These are phyloP conservation scores for Colletotrichum neosansevieriae DNA, from an alignment of 2,329 filamentous ascomycete genomes.

Conservation along the genomic window DNA sequence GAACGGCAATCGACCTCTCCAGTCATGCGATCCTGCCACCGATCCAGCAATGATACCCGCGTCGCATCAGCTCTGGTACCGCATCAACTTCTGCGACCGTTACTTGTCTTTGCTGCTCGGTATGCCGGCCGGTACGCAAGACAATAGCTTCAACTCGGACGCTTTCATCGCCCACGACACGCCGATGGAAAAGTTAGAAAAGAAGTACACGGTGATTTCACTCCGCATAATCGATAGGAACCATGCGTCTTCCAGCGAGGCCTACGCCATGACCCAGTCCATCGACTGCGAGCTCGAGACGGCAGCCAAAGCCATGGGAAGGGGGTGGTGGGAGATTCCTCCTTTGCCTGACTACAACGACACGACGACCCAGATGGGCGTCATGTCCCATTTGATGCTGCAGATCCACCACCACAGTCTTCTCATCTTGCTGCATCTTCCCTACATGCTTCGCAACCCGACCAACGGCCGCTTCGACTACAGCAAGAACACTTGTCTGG, in stretches of 20 bases:
- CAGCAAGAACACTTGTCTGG: slow-evolving; percentile 61
- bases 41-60: slow-evolving; percentile 45
- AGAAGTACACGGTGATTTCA: slow-evolving; percentile 56
- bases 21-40: slow-evolving; percentile 53
- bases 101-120: slow-evolving; percentile 65
- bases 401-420: slow-evolving; percentile 66
- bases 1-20: slow-evolving; percentile 48
- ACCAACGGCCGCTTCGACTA: slow-evolving; percentile 57
- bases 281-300: slow-evolving; percentile 62
- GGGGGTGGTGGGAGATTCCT: slow-evolving; percentile 62
- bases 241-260: slow-evolving; percentile 48
- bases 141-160: slow-evolving; percentile 53
- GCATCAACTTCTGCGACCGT: slow-evolving; percentile 62
- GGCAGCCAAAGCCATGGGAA: slow-evolving; percentile 55
- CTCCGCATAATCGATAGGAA: slow-evolving; percentile 63
- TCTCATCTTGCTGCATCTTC: slow-evolving; percentile 65
- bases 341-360: slow-evolving; percentile 42
- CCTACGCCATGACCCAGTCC: slow-evolving; percentile 55
- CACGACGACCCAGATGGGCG: slow-evolving; percentile 36
- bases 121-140: slow-evolving; percentile 57
- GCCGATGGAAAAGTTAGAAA: slow-evolving; percentile 58
- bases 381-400: slow-evolving; percentile 53
- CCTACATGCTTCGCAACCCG: slow-evolving; percentile 62
- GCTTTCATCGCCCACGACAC: slow-evolving; percentile 47
- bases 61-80: slow-evolving; percentile 57